Base-by-base conservation (phyloP, 192 early-diverging fungal species). In the Polychytrium aggregatum region DNA sequence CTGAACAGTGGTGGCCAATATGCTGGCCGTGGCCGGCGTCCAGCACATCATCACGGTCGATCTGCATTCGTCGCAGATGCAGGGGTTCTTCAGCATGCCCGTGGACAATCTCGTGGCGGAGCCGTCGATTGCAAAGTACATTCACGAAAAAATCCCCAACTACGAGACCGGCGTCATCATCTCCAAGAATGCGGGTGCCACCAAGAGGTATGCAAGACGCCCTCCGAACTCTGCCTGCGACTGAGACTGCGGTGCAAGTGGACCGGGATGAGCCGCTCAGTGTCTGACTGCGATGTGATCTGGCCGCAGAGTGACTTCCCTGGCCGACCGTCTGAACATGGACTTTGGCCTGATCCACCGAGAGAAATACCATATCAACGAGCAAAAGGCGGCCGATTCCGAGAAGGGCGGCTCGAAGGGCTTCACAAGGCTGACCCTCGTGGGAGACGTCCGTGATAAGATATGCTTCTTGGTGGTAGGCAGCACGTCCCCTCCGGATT, bases 41-140 rank as follows among this genome's bases (percentile, higher is more conserved):
- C 89, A 98, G 68, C 95, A 98, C 72, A 77, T 98, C 34, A 95
- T 98, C 63, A 98, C 95, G 9, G 87, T 98, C 84, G 95, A 98
- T 51, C 69, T 98, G 47, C 95, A 98, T 57, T 85, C 86, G 3
- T 80, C 83, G 18, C 87, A 90, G 63, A 89, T 93, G 62, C 89
- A 94, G 51, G 95, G 95, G 29, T 98, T 98, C 70, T 98, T 97
- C 58, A 81, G 78, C 53, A 84, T 83, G 44, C 93, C 95, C 5
- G 82, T 92, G 1, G 94, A 97, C 62, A 98, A 98, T 56, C 71
- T 98, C 31, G 81, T 87, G 37, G 87, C 87, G 27, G 87, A 95
- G 63, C 95, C 95, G 36, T 78, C 79, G 25, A 76, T 97, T 46
- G 79, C 76, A 58, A 78, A 88, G 56, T 96, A 88, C 78, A 87